Evolutionary conservation across 148 eudicot genomes (phyloP).

Genomic region (Rhododendron kiyosumense): DNA sequence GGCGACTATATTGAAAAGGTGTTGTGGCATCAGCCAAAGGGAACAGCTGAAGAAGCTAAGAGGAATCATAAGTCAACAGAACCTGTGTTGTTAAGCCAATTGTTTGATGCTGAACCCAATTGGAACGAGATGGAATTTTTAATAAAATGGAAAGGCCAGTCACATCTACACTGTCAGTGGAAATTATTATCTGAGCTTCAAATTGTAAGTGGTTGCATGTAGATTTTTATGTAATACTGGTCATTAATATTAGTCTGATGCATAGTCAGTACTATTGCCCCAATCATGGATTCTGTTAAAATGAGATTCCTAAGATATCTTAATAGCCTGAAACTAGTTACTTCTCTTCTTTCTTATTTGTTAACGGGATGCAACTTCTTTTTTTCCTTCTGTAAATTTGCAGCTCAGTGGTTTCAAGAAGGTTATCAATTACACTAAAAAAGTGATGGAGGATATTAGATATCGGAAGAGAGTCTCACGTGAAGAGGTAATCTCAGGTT

Average conservation of each 20-base stretch:
- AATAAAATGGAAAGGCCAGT: slow-evolving; percentile 97
- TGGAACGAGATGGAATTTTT: slow-evolving; percentile 92
- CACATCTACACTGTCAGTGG: slow-evolving; percentile 96
- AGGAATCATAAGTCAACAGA: slow-evolving; percentile 64
- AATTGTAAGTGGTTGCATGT: slow-evolving; percentile 44
- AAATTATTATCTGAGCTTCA: slow-evolving; percentile 72
- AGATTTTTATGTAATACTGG: not conserved
- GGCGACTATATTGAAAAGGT: slow-evolving; percentile 84
- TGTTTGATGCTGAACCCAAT: slow-evolving; percentile 75
- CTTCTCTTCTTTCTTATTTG: not conserved
- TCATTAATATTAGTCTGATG: not conserved
- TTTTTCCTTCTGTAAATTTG: slow-evolving; percentile 14
- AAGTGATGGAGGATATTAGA: slow-evolving; percentile 73
- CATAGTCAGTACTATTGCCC: not conserved
- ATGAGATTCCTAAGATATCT: not conserved
- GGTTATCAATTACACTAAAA: slow-evolving; percentile 87
- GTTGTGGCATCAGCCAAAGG: slow-evolving; percentile 94
- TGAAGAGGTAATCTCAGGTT: slow-evolving; percentile 65
- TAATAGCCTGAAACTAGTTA: not conserved
- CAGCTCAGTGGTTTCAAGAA: slow-evolving; percentile 99
- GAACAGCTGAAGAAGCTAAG: slow-evolving; percentile 89
- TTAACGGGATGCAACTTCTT: not conserved
- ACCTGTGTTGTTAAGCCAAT: slow-evolving; percentile 28
- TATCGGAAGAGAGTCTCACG: slow-evolving; percentile 81
- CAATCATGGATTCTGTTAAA: not conserved